A percentile compares a stretch with the other conserved stretches of the same genome.
phyloP scores from a whole-genome alignment of 306 rosid species.

The Betula pendula region DNA sequence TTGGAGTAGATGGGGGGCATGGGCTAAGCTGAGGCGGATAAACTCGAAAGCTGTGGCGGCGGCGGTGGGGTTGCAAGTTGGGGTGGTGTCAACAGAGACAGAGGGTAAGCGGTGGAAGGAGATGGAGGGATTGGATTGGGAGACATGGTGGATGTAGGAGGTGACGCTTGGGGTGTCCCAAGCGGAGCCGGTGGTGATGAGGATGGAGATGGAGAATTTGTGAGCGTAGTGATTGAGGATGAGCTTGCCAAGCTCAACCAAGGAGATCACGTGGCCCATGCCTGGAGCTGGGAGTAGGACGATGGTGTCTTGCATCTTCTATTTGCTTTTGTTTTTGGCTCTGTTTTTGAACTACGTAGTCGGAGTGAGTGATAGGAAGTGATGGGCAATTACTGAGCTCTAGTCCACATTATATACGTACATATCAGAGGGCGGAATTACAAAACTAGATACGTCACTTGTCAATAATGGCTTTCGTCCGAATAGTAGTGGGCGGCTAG shows the following conservation, averaged over 20 bases:
- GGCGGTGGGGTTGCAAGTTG: not conserved
- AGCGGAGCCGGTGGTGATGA: conserved; percentile 12
- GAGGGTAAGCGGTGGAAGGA: conserved; percentile 32
- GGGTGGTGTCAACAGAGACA: not conserved
- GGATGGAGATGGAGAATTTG: conserved; percentile 31
- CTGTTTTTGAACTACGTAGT: too few relatives aligned
- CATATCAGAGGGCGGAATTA: too few relatives aligned
- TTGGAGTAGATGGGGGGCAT: conserved; percentile 10
- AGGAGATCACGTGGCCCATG: conserved; percentile 34
- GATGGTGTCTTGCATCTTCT: not conserved
- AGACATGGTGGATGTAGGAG: conserved; percentile 21
- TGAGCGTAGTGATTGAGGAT: conserved; percentile 18
- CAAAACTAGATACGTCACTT: too few relatives aligned
- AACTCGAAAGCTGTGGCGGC: not conserved
- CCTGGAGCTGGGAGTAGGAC: conserved; percentile 36
- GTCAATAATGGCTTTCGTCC: too few relatives aligned
- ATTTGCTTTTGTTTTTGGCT: too few relatives aligned
- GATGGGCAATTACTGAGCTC: too few relatives aligned
- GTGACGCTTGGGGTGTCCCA: conserved; percentile 6
- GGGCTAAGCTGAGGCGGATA: conserved; percentile 18
- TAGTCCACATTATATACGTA: too few relatives aligned
- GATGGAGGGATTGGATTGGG: conserved; percentile 32
- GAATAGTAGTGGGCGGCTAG: too few relatives aligned
- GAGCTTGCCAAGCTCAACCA: conserved; percentile 46
- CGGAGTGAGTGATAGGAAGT: too few relatives aligned